Base-by-base conservation (phyloP, 345 rosid genomes). In the Brassica carinata region DNA sequence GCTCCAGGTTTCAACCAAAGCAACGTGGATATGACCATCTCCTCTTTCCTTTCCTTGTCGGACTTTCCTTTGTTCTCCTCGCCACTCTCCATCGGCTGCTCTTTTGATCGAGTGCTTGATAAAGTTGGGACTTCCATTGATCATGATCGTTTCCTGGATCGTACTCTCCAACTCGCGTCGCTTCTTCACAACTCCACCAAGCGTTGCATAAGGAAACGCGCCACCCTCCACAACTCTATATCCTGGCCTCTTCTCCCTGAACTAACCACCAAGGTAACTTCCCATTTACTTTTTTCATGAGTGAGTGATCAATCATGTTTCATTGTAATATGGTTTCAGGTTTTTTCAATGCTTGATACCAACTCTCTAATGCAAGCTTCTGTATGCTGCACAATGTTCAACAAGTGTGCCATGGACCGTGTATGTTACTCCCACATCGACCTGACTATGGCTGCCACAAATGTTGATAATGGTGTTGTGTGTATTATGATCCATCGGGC, bases 381-480 rank as follows among this genome's bases (percentile, higher is more conserved):
- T 34, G 94, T 90, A 3, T 81, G 91, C 43, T 94, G 98, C 87
- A 88, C 90, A 7, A 84, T 92, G 92, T 94, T 94, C 81, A 82
- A 84, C 81, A 94, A 87, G 83, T 94, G 94, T 80, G 94, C 96
- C 36, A 90, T 86, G 96, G 97, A 94, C 85, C 94, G 91, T 75
- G 79, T 85, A 36, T 92, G 97, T 84, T 94, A 94, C 85, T 79
- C 91, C 67, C 78, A 89, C 85, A 87, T 94, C 85, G 93, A 92
- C 88, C 81, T 94, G 85, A 90, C 94, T n/a, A 89, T 88, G 4
- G 86, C 90, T 79, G 87, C 88, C 5, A 89, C 89, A 0, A 88
- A 84, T 82, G 93, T 90, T 63, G 93, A 92, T 81, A 92, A 92
- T 79, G 91, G 91, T 6, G 92, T 90, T 78, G 94, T 94, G 69